Evolutionary conservation across 148 eudicot genomes (phyloP).

Genomic region (Bassia scoparia): DNA sequence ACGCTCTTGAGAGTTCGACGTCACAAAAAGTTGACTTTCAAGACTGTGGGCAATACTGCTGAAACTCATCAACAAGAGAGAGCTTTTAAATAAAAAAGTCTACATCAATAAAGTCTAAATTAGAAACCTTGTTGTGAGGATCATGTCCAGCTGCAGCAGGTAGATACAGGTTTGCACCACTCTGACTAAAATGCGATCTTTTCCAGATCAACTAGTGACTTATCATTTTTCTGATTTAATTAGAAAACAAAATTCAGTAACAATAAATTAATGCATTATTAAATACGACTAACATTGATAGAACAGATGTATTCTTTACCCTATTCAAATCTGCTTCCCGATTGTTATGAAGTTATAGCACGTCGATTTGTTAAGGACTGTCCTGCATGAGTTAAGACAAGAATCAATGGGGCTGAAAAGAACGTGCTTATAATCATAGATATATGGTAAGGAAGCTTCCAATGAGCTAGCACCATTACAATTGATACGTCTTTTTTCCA

Average conservation of each 20-base stretch:
- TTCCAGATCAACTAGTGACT: slow-evolving; percentile 69
- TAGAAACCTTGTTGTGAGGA: slow-evolving; percentile 65
- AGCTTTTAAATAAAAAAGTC: slow-evolving; percentile 9
- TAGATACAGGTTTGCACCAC: slow-evolving; percentile 55
- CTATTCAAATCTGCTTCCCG: slow-evolving; percentile 94
- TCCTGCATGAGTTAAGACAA: slow-evolving; percentile 59
- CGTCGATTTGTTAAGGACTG: slow-evolving; percentile 68
- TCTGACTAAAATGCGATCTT: slow-evolving; percentile 56
- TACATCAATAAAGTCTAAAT: slow-evolving; percentile 9
- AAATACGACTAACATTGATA: neutral
- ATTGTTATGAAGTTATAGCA: slow-evolving; percentile 83
- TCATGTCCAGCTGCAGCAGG: slow-evolving; percentile 56
- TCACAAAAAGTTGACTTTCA: slow-evolving; percentile 78
- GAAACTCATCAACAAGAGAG: slow-evolving; percentile 22
- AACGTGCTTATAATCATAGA: neutral
- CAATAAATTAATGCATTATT: slow-evolving; percentile 12
- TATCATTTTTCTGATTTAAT: slow-evolving; percentile 61
- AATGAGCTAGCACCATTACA: neutral
- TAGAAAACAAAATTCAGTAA: slow-evolving; percentile 20
- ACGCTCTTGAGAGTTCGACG: slow-evolving; percentile 65
- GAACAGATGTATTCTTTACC: slow-evolving; percentile 44
- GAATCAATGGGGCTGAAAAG: slow-evolving; percentile 13
- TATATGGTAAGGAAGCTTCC: neutral
- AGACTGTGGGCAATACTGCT: slow-evolving; percentile 41
- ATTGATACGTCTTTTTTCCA: neutral